Evolutionary conservation across 176 grass and related monocot genomes (phyloP).

Genomic region (Musa beccarii): DNA sequence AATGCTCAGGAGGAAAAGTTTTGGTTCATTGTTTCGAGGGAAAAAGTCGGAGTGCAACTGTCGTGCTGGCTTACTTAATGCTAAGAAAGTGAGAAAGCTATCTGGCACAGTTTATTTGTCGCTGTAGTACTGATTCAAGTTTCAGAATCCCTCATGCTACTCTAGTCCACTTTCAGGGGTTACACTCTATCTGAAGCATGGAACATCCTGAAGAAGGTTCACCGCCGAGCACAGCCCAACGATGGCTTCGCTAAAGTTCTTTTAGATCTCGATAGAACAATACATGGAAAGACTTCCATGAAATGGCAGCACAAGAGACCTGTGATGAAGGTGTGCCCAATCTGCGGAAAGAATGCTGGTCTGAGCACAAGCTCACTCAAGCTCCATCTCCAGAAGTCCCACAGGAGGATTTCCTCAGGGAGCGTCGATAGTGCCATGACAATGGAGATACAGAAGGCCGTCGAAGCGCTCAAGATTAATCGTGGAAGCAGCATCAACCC

Average conservation of each 20-base stretch:
- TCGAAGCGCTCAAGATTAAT: constrained; percentile 43
- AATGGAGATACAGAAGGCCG: constrained; percentile 65
- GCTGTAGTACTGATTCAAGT: neutral
- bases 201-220: constrained; percentile 71
- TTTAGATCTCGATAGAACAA: constrained; percentile 53
- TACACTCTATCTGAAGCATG: constrained; percentile 69
- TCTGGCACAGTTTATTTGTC: neutral
- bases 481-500: constrained; percentile 65
- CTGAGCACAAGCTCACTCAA: constrained; percentile 95
- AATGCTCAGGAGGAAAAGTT: constrained; percentile 57
- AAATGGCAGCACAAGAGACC: constrained; percentile 86
- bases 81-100: constrained; percentile 56
- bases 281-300: constrained; percentile 82
- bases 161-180: constrained; percentile 27
- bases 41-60: constrained; percentile 85
- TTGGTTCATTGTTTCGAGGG: constrained; percentile 94
- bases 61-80: constrained; percentile 79
- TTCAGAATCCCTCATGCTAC: neutral
- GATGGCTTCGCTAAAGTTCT: constrained; percentile 77
- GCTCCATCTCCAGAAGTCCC: constrained; percentile 82
- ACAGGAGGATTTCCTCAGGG: constrained; percentile 56
- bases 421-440: constrained; percentile 85
- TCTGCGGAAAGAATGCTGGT: constrained; percentile 73
- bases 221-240: constrained; percentile 72
- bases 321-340: constrained; percentile 84